Conservation (phyloP, 2,329 filamentous ascomycete genomes). For the Alternaria atra region DNA sequence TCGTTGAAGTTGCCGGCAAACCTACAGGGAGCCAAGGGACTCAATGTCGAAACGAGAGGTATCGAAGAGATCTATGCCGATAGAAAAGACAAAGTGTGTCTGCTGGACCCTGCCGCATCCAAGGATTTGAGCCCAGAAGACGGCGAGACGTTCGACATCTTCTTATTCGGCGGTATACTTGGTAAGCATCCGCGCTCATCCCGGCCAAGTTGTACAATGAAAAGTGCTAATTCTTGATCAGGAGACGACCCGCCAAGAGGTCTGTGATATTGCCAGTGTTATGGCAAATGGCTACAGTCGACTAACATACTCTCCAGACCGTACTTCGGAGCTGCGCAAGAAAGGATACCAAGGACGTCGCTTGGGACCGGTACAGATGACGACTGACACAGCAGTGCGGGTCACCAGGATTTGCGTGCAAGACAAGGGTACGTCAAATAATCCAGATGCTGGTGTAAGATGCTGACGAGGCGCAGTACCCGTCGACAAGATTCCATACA, state of each 20-base stretch:
- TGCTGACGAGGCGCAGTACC: constrained; percentile 65
- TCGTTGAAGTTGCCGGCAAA: constrained; percentile 68
- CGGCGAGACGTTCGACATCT: constrained; percentile 83
- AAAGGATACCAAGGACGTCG: constrained; percentile 91
- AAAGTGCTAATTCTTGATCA: constrained; percentile 52
- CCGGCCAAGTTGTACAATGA: not conserved
- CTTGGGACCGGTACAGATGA: constrained; percentile 95
- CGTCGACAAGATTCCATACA: constrained; percentile 79
- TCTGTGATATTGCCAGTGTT: constrained; percentile 55
- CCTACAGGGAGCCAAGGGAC: constrained; percentile 67
- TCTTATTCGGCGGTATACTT: constrained; percentile 94
- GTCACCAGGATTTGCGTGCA: constrained; percentile 91
- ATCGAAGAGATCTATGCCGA: constrained; percentile 83
- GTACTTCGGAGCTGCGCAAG: constrained; percentile 92
- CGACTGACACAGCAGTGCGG: constrained; percentile 94
- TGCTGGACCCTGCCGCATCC: constrained; percentile 85
- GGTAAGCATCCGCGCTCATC: constrained; percentile 62
- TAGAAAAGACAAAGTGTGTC: constrained; percentile 79
- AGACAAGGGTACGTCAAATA: constrained; percentile 73
- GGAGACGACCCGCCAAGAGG: constrained; percentile 94
- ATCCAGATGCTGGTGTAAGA: not conserved
- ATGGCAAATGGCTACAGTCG: constrained; percentile 1
- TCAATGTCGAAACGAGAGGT: constrained; percentile 76
- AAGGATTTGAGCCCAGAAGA: constrained; percentile 86
- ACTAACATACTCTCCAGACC: constrained; percentile 66